phyloP scores from a whole-genome alignment of 2,329 filamentous ascomycete species.

The Aspergillus intermedius region DNA sequence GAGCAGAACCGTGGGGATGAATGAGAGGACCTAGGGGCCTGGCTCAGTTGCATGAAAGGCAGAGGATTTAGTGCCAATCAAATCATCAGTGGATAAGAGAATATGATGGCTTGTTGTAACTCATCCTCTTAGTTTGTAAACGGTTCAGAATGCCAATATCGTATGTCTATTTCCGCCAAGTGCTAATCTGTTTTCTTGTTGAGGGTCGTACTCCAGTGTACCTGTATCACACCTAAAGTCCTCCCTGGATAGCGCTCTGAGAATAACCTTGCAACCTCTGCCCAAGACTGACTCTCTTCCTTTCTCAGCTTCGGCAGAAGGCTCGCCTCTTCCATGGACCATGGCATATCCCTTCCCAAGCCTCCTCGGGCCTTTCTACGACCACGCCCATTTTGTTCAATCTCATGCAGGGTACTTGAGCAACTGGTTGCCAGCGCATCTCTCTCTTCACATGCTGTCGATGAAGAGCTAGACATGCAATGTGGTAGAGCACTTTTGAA shows the following conservation, averaged over 20 bases:
- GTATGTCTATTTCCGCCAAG: not conserved
- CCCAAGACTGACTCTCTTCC: not conserved
- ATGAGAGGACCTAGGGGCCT: no score
- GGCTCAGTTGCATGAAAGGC: not conserved
- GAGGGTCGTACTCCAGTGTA: not conserved
- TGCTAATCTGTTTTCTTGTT: not conserved
- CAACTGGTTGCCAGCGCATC: not conserved
- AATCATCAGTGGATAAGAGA: not conserved
- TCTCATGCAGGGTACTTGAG: not conserved
- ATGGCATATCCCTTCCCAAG: not conserved
- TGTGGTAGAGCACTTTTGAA: not conserved
- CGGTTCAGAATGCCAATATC: not conserved
- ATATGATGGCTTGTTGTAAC: not conserved
- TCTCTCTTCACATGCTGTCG: not conserved
- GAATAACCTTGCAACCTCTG: not conserved
- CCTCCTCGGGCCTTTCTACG: not conserved
- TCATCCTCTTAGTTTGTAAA: not conserved
- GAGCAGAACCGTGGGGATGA: no score
- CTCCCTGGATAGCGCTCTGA: not conserved
- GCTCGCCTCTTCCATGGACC: not conserved
- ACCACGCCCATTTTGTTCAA: not conserved
- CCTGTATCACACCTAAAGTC: not conserved
- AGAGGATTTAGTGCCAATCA: not conserved
- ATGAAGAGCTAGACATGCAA: not conserved
- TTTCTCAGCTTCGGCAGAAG: not conserved